A percentile compares a stretch with the other conserved stretches of the same genome.
phyloP scores from a whole-genome alignment of 208 protist species.

The Trypanosoma scelopori region DNA sequence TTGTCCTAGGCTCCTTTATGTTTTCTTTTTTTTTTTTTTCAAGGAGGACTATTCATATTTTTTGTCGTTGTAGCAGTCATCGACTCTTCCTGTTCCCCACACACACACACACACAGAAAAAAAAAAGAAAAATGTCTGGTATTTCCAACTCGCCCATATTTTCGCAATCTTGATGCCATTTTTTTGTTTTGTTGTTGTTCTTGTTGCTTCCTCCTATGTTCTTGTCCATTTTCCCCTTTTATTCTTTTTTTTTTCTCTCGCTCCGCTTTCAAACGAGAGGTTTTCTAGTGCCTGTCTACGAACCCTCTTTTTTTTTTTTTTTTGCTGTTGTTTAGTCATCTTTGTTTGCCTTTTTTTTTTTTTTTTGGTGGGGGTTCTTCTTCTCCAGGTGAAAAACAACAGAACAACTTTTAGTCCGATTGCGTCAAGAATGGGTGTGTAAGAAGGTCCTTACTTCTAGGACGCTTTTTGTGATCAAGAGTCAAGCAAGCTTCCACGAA shows the following conservation, averaged over 20 bases:
- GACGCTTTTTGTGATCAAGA: conserved; percentile 82
- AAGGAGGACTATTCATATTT: no score
- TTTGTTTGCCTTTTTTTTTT: no score
- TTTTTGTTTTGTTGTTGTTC: neutral
- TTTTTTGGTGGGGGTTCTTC: conserved; percentile 7
- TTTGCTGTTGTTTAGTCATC: no score
- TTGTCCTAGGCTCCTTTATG: neutral
- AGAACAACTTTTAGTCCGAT: conserved; percentile 6
- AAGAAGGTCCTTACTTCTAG: conserved; percentile 76
- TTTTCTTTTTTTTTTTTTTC: no score
- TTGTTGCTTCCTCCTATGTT: neutral
- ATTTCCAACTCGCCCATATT: neutral
- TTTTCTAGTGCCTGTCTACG: no score
- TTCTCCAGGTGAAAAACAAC: neutral
- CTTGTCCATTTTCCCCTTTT: neutral
- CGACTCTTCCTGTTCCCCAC: no score
- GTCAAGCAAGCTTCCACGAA: conserved; percentile 89
- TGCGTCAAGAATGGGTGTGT: conserved; percentile 82
- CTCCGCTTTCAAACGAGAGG: no score
- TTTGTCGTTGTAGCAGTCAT: no score
- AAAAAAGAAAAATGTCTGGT: conserved; percentile 18
- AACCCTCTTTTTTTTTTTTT: no score
- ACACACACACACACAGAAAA: no score
- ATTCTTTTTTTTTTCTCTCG: no score
- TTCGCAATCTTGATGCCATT: conserved; percentile 2